These are phyloP conservation scores for Paspalum vaginatum DNA, from an alignment of 176 grass and related monocot species.

Conservation along the genomic window DNA sequence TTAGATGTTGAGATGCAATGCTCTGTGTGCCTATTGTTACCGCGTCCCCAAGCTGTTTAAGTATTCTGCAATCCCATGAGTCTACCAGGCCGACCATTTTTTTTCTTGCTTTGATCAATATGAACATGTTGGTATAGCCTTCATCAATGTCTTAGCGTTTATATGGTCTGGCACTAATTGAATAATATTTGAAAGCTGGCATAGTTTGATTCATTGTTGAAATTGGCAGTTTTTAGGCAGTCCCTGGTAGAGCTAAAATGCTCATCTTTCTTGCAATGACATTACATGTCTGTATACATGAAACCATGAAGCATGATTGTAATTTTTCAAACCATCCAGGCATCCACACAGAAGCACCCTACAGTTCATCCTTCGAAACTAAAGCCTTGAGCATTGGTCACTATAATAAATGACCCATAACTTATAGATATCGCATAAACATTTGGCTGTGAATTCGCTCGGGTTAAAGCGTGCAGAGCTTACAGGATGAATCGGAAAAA, in stretches of 20 bases:
- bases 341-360: not conserved
- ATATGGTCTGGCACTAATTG: not conserved
- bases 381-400: not conserved
- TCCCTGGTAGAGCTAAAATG: not conserved
- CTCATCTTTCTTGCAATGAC: not conserved
- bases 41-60: no score
- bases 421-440: not conserved
- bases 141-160: no score
- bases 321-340: not conserved
- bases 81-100: not conserved
- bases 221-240: not conserved
- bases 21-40: not conserved
- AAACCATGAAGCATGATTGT: not conserved
- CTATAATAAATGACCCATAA: not conserved
- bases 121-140: not conserved
- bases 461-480: not conserved
- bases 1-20: not conserved
- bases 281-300: not conserved
- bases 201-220: not conserved
- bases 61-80: not conserved
- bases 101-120: no score
- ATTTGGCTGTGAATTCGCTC: not conserved
- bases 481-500: not conserved
- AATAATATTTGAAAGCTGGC: not conserved
- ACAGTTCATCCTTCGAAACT: not conserved